phyloP scores from a whole-genome alignment of 2,329 filamentous ascomycete species.

The Penicillium crustosum region DNA sequence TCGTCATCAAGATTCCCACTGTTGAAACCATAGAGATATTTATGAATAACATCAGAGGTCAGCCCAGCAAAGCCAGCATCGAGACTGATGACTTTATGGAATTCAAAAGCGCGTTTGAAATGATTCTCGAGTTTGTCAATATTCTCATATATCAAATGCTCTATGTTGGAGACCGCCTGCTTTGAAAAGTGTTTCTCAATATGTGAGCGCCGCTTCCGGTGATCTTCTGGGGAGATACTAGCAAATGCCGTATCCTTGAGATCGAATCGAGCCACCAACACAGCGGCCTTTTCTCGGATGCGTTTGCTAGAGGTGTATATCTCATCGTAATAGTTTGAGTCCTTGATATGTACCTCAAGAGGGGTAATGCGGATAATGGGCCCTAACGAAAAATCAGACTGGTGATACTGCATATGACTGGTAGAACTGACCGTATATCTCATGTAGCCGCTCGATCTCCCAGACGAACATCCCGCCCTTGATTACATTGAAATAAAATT shows the following conservation, averaged over 20 bases:
- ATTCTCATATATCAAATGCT: conserved; percentile 13
- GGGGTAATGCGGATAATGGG: conserved; percentile 41
- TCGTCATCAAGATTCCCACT: conserved; percentile 35
- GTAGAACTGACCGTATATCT: conserved; percentile 13
- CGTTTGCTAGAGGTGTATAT: conserved; percentile 32
- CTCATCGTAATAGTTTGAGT: conserved; percentile 36
- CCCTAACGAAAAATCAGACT: conserved; percentile 19
- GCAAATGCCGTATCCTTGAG: conserved; percentile 15
- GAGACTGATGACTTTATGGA: conserved; percentile 20
- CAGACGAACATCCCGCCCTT: conserved; percentile 35
- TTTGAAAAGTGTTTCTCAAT: conserved; percentile 28
- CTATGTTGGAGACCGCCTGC: conserved; percentile 16
- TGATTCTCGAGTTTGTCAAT: conserved; percentile 18
- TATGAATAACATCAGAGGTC: conserved; percentile 39
- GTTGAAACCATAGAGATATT: conserved; percentile 38
- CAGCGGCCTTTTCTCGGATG: conserved; percentile 29
- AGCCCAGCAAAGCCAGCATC: conserved; percentile 27
- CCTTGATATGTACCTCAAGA: conserved; percentile 38
- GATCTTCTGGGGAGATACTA: conserved; percentile 19
- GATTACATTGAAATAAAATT: conserved; percentile 39
- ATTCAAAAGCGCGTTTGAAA: conserved; percentile 10
- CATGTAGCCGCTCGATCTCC: conserved; percentile 38
- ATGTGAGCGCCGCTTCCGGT: conserved; percentile 22
- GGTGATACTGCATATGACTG: background rate
- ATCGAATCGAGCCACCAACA: conserved; percentile 17